These are phyloP conservation scores for Pseudocercospora ulei DNA, from an alignment of 2,329 filamentous ascomycete genomes.

Conservation along the genomic window DNA sequence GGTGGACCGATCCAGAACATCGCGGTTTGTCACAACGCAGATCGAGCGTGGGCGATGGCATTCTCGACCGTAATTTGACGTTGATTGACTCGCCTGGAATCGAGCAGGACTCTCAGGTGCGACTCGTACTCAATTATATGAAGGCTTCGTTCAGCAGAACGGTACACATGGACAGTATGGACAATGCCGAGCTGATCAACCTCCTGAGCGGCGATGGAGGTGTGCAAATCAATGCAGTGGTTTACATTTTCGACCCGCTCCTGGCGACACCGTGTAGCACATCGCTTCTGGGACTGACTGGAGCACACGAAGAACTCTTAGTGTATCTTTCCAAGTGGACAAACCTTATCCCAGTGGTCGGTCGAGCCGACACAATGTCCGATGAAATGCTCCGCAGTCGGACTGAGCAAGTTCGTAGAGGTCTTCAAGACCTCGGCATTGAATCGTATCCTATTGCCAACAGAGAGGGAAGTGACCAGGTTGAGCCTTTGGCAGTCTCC, in stretches of 20 bases:
- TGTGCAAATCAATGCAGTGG: slow-evolving; percentile 69
- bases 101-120: slow-evolving; percentile 44
- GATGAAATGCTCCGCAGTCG: slow-evolving; percentile 14
- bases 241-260: slow-evolving; percentile 64
- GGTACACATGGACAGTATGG: slow-evolving; percentile 51
- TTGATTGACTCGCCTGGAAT: slow-evolving; percentile 78
- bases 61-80: slow-evolving; percentile 84
- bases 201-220: slow-evolving; percentile 74
- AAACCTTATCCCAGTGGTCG: slow-evolving; percentile 75
- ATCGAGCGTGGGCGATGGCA: slow-evolving; percentile 62
- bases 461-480: neutral
- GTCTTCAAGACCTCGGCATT: slow-evolving; percentile 13
- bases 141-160: slow-evolving; percentile 58
- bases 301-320: slow-evolving; percentile 22
- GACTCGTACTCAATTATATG: slow-evolving; percentile 48
- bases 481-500: slow-evolving; percentile 61
- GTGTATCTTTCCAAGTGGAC: slow-evolving; percentile 55
- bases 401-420: slow-evolving; percentile 18
- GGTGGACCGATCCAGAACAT: slow-evolving; percentile 75
- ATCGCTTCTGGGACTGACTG: slow-evolving; percentile 9
- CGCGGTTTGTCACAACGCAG: slow-evolving; percentile 51
- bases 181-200: slow-evolving; percentile 63
- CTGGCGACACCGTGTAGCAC: slow-evolving; percentile 1
- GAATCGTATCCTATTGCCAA: slow-evolving; percentile 16
- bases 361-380: slow-evolving; percentile 57